Base-by-base conservation (phyloP, 2,329 filamentous ascomycete genomes). In the Scedosporium apiospermum region DNA sequence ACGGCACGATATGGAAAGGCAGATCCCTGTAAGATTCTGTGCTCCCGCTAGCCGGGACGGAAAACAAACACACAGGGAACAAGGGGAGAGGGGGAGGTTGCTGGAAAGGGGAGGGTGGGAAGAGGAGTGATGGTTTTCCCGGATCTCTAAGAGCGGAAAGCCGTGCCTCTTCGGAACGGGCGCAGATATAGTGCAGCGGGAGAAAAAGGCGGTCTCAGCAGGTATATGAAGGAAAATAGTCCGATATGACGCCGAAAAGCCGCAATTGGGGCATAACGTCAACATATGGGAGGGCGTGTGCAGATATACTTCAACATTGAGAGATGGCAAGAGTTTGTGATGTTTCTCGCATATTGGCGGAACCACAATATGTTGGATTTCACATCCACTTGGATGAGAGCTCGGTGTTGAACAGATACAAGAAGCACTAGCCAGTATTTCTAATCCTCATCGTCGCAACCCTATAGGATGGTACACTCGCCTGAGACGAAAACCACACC, bases 111-210 rank as follows among this genome's bases (percentile, higher is more conserved):
- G 44, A 49, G 44, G 44, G 44, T 49, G 44, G 44, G 34, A 18
- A 49, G 44, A 9, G 16, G 44, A 9, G 21, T 30, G 51, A 10
- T 23, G 51, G 51, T 6, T 55, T 55, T 55, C 51, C 21, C 51
- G 51, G 51, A 27, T 55, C 51, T 55, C 51, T 23, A 55, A 55
- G 18, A 55, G 51, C 51, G 51, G 51, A 55, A 55, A 55, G 51
- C 51, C 51, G 51, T 55, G 51, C 51, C 51, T 55, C 14, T 18
- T 27, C 51, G 51, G 51, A 23, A 27, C 51, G 51, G 51, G 30
- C 51, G 51, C 51, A 55, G 51, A 55, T 55, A 55, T 18, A 55
- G 23, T 55, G 9, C 51, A 55, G 23, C 18, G 18, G 51, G 51
- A 55, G 18, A 21, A 14, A 49, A 21, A 14, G 44, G 2, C 21